Base-by-base conservation (phyloP, 345 rosid genomes). In the Salix suchowensis region DNA sequence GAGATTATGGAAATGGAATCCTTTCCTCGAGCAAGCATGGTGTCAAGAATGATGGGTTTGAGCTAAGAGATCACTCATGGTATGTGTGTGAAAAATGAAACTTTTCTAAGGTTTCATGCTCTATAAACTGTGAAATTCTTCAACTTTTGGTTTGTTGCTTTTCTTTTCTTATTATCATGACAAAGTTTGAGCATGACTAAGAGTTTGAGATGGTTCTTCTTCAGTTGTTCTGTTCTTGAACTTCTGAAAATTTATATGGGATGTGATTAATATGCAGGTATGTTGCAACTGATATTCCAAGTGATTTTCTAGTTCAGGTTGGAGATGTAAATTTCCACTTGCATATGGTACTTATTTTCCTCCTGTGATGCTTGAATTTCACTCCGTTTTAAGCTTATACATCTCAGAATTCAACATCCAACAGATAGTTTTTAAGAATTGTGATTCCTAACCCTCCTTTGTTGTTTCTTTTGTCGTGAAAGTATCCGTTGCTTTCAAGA, bases 401-500 rank as follows among this genome's bases (percentile, higher is more conserved):
- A 28, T 55, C 65, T 42, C 21, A 46, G 36, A 61, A 40, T 72
- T 69, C 40, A 67, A 16, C 16, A 19, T 60, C 65, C n/a, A 39
- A 28, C 24, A 39, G 30, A 40, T 2, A 23, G 73, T 28, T 68
- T 32, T 36, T 65, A 14, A 71, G 21, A 52, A 18, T 75, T 58
- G 18, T 34, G 54, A 58, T 10, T 18, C 52, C 74, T 84, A 36
- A 65, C 70, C 68, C 21, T 52, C 3, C 26, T 80, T 68, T 39
- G 9, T 54, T 60, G 7, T 73, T 78, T 65, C 46, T 74, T 68
- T 71, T 48, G 11, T 74, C 68, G 78, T 74, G 78, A 65, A 66
- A 96, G 99, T 96, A 91, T 87, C 99, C 99, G 2, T 77, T 96
- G 82, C 89, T 96, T 44, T 93, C 98, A 30, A 87, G 99, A 81